Conservation (phyloP, 2,329 filamentous ascomycete species). For the Cladophialophora chaetospira region DNA sequence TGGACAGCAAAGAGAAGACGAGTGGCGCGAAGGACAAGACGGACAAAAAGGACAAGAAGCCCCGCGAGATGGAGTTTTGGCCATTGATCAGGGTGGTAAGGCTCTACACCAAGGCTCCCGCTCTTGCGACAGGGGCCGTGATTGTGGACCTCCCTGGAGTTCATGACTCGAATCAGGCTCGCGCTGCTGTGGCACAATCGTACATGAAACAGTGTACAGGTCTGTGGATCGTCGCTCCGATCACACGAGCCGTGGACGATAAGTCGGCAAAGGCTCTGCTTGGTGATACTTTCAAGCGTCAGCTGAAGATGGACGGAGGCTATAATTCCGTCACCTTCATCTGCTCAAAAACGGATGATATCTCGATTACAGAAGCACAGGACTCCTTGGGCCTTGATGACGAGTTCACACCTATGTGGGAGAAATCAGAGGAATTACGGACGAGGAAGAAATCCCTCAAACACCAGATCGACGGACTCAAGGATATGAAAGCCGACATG, state of each 20-base stretch:
- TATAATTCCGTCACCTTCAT: slow-evolving; percentile 61
- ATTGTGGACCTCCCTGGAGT: slow-evolving; percentile 63
- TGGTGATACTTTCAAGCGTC: slow-evolving; percentile 59
- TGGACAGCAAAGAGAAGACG: slow-evolving; percentile 59
- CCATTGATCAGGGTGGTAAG: slow-evolving; percentile 47
- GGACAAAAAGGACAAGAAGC: slow-evolving; percentile 30
- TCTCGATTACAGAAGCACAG: slow-evolving; percentile 52
- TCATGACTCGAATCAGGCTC: slow-evolving; percentile 62
- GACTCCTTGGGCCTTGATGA: slow-evolving; percentile 43
- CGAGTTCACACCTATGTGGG: slow-evolving; percentile 34
- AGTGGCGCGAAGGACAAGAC: slow-evolving; percentile 39
- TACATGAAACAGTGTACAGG: slow-evolving; percentile 64
- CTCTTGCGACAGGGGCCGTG: slow-evolving; percentile 56
- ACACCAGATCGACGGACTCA: background rate
- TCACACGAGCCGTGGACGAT: slow-evolving; percentile 62
- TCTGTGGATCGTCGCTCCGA: slow-evolving; percentile 65
- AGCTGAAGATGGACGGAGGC: slow-evolving; percentile 61
- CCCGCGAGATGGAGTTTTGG: slow-evolving; percentile 46
- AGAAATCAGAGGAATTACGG: slow-evolving; percentile 24
- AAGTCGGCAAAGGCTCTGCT: slow-evolving; percentile 60
- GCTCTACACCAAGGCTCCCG: slow-evolving; percentile 54
- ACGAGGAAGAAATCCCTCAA: slow-evolving; percentile 2
- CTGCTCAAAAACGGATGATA: slow-evolving; percentile 65
- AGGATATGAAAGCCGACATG: background rate
- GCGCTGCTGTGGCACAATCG: slow-evolving; percentile 57